Evolutionary conservation across 148 eudicot species (phyloP).

Genomic region (Rhododendron molle): DNA sequence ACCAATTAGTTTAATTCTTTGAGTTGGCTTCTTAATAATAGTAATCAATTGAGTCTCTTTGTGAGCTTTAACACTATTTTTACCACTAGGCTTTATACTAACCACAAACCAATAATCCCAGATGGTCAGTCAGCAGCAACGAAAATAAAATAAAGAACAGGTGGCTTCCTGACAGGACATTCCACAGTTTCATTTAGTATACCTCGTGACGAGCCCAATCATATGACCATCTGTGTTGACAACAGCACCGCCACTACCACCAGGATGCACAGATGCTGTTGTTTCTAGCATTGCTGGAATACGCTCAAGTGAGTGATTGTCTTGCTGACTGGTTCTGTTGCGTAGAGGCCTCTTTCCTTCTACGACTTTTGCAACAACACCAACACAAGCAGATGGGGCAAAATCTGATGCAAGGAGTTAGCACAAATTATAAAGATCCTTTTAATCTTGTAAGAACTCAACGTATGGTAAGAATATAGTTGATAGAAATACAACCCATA

Average conservation of each 20-base stretch:
- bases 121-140: background rate
- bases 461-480: background rate
- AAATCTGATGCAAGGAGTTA: conserved; percentile 39
- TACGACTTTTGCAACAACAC: conserved; percentile 86
- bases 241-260: conserved; percentile 95
- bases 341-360: conserved; percentile 35
- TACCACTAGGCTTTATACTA: background rate
- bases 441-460: background rate
- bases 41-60: background rate
- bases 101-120: background rate
- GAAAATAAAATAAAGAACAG: background rate
- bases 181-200: conserved; percentile 10
- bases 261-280: conserved; percentile 98
- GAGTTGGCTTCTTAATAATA: background rate
- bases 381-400: conserved; percentile 71
- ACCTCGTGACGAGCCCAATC: conserved; percentile 98
- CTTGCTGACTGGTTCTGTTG: conserved; percentile 13
- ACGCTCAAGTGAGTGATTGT: conserved; percentile 10
- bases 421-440: background rate
- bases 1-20: background rate
- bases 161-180: background rate
- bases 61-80: background rate
- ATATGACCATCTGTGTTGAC: conserved; percentile 70
- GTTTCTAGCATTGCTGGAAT: conserved; percentile 94
- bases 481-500: background rate